Percentiles rank a stretch among this genome's conserved stretches.
Conservation (phyloP, 108 stramenopile genomes). For the Conticribra guillardii region DNA sequence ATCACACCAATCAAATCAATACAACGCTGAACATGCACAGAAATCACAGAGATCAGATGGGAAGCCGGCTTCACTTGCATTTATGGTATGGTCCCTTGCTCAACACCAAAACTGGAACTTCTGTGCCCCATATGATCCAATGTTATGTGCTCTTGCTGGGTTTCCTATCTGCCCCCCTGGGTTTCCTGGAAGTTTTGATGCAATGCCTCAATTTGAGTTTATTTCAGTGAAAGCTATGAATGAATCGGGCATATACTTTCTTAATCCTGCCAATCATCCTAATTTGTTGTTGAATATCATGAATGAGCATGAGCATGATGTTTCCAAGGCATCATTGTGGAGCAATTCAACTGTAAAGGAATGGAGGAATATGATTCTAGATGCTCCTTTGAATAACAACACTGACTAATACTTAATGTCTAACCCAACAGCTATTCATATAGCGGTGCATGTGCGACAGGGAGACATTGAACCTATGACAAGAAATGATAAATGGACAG, state of each 20-base stretch:
- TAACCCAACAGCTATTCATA: neutral
- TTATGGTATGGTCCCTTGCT: neutral
- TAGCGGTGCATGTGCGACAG: conserved; percentile 6
- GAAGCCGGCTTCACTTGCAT: conserved; percentile 2
- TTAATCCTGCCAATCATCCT: neutral
- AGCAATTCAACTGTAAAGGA: neutral
- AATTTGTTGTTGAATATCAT: neutral
- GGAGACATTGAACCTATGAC: conserved; percentile 1
- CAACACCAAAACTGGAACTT: neutral
- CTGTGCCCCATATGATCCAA: neutral
- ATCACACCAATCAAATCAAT: neutral
- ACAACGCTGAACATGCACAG: neutral
- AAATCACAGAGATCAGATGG: neutral
- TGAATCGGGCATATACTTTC: neutral
- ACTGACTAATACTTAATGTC: neutral
- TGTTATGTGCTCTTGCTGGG: neutral
- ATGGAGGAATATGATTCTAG: conserved; percentile 4
- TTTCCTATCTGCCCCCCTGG: conserved; percentile 1
- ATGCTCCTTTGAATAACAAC: neutral
- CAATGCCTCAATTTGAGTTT: neutral
- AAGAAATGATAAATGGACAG: neutral
- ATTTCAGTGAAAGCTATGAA: neutral
- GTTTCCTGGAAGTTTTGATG: neutral
- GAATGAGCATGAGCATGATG: neutral
- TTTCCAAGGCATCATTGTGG: neutral